Evolutionary conservation across 2,329 filamentous ascomycete genomes (phyloP), one percentile per base, ranked within the genome.

Genomic region (Trichocomaceae sp.): DNA sequence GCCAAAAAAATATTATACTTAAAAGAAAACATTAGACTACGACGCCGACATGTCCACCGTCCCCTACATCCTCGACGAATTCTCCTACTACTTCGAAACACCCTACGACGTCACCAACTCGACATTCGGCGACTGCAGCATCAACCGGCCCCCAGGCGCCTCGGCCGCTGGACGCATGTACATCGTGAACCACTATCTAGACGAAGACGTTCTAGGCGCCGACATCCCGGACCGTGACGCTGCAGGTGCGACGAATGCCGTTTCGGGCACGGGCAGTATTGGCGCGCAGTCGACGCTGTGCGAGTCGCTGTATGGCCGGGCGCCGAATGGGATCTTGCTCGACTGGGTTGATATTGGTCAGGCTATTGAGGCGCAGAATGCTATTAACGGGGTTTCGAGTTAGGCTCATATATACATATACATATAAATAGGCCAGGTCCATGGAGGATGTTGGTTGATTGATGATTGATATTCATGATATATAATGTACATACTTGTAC

Each of bases 121-220:
- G 2, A 60, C 64, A 7, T 77, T 77, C 60, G 57, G 65, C 1
- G 62, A 70, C 56, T 78, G 75, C 63, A 72, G 64, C 10, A 71
- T 77, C 50, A 69, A 77, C 59, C 70, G 75, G 3, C 75, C 75
- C 2, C 46, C 67, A 5, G 68, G 67, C n/a, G 67, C 66, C 22
- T 68, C 64, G 13, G 59, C 69, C 5, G 62, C 67, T 4, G 73
- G 70, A 12, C 67, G 72, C 4, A 76, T 78, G 74, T 74, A 74
- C 53, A 68, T 78, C 35, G 68, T 78, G 57, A 79, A 78, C 55
- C 76, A 79, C 60, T 77, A 76, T 58, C 63, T 78, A 2, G 72
- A 77, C 57, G 60, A 70, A 9, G 67, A 75, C 49, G 60, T 76
- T 29, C 54, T 73, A 0, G 74, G 74, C 6, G 64, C 75, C 13